These are phyloP conservation scores for Dacryopinax primogenitus DNA, from an alignment of 768 basidiomycete species.

Conservation along the genomic window DNA sequence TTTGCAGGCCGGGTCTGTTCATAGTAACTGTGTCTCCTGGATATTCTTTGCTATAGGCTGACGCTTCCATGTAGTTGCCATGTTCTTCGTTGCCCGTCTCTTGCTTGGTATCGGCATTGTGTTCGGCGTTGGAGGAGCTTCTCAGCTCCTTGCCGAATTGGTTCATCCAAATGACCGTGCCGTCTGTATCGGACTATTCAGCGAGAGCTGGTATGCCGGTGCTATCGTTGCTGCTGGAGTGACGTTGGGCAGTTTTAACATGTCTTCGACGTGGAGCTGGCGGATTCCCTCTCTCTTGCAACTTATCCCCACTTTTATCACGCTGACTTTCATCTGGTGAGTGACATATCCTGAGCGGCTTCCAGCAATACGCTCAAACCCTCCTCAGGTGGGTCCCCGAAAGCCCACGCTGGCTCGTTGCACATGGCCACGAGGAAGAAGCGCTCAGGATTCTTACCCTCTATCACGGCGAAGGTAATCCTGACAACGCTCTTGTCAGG, in stretches of 20 bases:
- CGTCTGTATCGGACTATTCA: slow-evolving; percentile 12
- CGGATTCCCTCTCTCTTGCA: slow-evolving; percentile 54
- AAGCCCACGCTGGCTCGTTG: slow-evolving; percentile 52
- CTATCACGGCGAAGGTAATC: slow-evolving; percentile 48
- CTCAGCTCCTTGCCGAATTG: slow-evolving; percentile 13
- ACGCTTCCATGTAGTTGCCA: neutral
- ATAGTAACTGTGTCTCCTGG: neutral
- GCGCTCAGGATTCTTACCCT: slow-evolving; percentile 38
- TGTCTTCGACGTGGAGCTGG: slow-evolving; percentile 46
- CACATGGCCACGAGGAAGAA: slow-evolving; percentile 40
- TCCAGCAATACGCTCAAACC: neutral
- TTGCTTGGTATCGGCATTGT: slow-evolving; percentile 14
- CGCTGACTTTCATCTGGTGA: slow-evolving; percentile 40
- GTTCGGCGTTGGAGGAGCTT: slow-evolving; percentile 11
- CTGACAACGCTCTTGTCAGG: slow-evolving; percentile 41
- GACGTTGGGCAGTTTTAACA: neutral
- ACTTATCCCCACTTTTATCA: slow-evolving; percentile 39
- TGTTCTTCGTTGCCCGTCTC: slow-evolving; percentile 12
- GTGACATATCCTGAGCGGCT: slow-evolving; percentile 15
- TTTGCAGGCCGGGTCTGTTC: slow-evolving; percentile 13
- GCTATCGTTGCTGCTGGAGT: slow-evolving; percentile 22
- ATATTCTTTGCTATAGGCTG: neutral
- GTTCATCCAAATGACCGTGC: slow-evolving; percentile 14
- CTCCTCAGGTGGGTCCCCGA: slow-evolving; percentile 39
- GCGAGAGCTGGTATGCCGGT: slow-evolving; percentile 13